A percentile compares a stretch with the other conserved stretches of the same genome.
Evolutionary conservation across 139 green algal species (phyloP).

Genomic region (Edaphochlamys debaryana): DNA sequence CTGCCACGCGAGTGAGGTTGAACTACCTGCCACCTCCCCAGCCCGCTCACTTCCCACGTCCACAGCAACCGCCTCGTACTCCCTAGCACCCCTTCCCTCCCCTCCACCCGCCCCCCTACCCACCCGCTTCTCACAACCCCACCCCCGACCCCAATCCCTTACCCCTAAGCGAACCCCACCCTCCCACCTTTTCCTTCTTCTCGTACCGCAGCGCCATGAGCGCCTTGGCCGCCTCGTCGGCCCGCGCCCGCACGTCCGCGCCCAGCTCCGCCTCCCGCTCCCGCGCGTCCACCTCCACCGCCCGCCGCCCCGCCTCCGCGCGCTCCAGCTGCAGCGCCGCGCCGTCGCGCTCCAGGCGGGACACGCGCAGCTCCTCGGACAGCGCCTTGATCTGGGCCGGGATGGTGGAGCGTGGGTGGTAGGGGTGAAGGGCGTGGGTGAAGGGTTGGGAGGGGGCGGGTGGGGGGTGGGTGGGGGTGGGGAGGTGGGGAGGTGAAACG

Average conservation of each 20-base stretch:
- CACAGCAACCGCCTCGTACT: no score
- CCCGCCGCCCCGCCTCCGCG: conserved; percentile 8
- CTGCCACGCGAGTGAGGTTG: no score
- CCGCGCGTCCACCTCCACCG: conserved; percentile 17
- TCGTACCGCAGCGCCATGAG: conserved; percentile 40
- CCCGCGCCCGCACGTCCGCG: not conserved
- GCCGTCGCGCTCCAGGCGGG: conserved; percentile 34
- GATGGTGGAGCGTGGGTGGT: no score
- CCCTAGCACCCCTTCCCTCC: no score
- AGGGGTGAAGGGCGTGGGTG: not conserved
- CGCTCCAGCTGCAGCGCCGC: conserved; percentile 32
- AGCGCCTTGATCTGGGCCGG: conserved; percentile 23
- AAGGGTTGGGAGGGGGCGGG: not conserved
- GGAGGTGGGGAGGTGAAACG: no score
- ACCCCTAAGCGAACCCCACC: no score
- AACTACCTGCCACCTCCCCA: no score
- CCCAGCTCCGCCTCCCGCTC: conserved; percentile 43
- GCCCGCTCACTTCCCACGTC: no score
- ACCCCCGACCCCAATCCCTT: no score
- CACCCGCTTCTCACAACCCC: no score
- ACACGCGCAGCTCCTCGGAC: conserved; percentile 30
- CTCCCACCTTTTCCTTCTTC: conserved; percentile 51
- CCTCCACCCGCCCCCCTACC: no score
- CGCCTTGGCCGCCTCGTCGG: conserved; percentile 41
- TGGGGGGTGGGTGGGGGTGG: no score